Base-by-base conservation (phyloP, 371 early-diverging fungal genomes). In the Amoeboaphelidium occidentale region DNA sequence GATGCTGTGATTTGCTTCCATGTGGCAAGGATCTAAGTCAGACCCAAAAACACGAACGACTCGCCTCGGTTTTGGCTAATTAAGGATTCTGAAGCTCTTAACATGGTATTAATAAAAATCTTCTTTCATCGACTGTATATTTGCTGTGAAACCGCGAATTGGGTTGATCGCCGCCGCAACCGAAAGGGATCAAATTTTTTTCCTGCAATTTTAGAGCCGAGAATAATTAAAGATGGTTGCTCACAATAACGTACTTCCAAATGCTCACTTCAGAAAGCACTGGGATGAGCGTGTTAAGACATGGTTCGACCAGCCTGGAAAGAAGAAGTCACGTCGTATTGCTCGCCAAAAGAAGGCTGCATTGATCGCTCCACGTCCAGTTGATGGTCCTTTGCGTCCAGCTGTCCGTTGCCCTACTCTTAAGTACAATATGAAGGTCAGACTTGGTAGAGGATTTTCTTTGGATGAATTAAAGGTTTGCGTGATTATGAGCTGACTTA, bases 281-380 rank as follows among this genome's bases (percentile, higher is more conserved):
- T 93, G 97, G 87, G 81, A 90, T 66, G 67, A 72, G 55, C 88
- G 84, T 61, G 93, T 96, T 55, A 87, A 84, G 78, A 93, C 93
- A 59, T 97, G 97, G 96, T 98, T 98, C 74, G 78, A 94, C 74
- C 99, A 98, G 75, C 85, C 97, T 58, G 87, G 87, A 52, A 81
- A 81, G 64, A 90, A 88, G 79, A 76, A 78, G 73, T 69, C 82
- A 55, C 75, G 98, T 63, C 75, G 88, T 57, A 64, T 79, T 48
- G 74, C 74, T 53, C 81, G 98, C 61, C 68, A 79, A 62, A 74
- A 78, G 69, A 97, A 97, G 84, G 97, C 97, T 54, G 87, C 85
- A 60, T 70, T 68, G 62, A 77, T 93, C 61, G 91, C 92, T 48
- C 99, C 99, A 55, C 81, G 87, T 58, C 98, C 98, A 61, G 72